phyloP scores from a whole-genome alignment of 495 filamentous ascomycete genomes.

The Penicillium robsamsonii region DNA sequence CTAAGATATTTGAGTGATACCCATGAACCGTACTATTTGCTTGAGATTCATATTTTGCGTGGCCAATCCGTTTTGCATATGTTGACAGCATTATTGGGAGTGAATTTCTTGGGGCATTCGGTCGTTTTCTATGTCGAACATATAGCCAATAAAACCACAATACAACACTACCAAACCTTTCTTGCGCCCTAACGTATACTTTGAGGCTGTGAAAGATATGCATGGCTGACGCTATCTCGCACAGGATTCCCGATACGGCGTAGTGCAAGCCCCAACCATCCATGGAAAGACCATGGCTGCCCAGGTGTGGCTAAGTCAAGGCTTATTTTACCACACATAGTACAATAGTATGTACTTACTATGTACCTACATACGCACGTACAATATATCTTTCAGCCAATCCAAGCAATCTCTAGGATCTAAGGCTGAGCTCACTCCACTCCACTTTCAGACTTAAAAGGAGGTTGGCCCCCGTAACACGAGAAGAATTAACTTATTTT shows the following conservation, averaged over 20 bases:
- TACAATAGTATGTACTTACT: too few species aligned
- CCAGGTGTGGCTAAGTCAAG: not conserved
- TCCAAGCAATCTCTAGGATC: not conserved
- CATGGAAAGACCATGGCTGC: not conserved
- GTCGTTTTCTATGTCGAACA: not conserved
- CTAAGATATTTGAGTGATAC: slow-evolving; percentile 22
- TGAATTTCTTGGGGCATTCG: not conserved
- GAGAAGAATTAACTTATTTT: not conserved
- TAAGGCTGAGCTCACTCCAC: slow-evolving; percentile 3
- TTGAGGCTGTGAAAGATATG: slow-evolving; percentile 1
- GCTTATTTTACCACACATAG: not conserved
- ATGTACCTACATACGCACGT: too few species aligned
- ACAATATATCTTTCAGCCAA: not conserved
- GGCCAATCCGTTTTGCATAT: slow-evolving; percentile 14
- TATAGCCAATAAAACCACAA: not conserved
- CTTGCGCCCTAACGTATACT: not conserved
- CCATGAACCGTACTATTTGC: slow-evolving; percentile 19
- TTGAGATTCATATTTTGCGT: slow-evolving; percentile 16
- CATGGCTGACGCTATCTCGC: slow-evolving; percentile 5
- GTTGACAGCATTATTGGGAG: slow-evolving; percentile 8
- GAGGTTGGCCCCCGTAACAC: slow-evolving; percentile 1
- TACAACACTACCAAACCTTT: not conserved
- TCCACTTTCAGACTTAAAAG: slow-evolving; percentile 2
- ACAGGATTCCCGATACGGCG: slow-evolving; percentile 8
- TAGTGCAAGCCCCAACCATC: not conserved